Conservation (phyloP, 192 early-diverging fungal species). For the Coemansia sp. region DNA sequence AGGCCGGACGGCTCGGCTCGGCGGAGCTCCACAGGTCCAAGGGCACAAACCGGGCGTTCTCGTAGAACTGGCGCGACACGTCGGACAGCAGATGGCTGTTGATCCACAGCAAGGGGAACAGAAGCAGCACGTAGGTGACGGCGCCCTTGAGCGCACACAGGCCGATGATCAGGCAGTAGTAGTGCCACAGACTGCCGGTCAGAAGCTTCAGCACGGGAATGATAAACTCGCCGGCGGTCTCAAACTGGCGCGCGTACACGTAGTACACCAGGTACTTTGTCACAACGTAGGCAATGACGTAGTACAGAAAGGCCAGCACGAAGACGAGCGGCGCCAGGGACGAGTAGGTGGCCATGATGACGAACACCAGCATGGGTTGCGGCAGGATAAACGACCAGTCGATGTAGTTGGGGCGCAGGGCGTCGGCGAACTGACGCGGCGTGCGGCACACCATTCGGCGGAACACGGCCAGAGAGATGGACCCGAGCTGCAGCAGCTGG, state of each 20-base stretch:
- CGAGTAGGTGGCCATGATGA: constrained; percentile 73
- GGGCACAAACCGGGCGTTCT: constrained; percentile 37
- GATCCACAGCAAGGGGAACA: constrained; percentile 44
- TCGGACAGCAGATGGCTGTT: constrained; percentile 40
- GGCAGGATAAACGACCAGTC: constrained; percentile 69
- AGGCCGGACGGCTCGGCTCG: background rate
- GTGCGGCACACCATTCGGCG: constrained; percentile 66
- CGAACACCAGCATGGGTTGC: constrained; percentile 68
- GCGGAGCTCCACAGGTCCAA: constrained; percentile 22
- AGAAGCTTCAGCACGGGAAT: constrained; percentile 46
- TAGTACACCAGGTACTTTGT: constrained; percentile 76
- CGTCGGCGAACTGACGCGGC: constrained; percentile 73
- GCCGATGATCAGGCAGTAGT: constrained; percentile 49
- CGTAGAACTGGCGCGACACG: constrained; percentile 44
- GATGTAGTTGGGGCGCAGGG: constrained; percentile 61
- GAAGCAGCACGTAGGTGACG: constrained; percentile 34
- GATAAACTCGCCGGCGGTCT: constrained; percentile 60
- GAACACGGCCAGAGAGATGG: constrained; percentile 55
- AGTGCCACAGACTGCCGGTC: constrained; percentile 47
- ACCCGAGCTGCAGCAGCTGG: constrained; percentile 66
- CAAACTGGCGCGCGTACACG: constrained; percentile 71
- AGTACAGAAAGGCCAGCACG: constrained; percentile 68
- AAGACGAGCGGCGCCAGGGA: constrained; percentile 68
- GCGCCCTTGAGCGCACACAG: constrained; percentile 46
- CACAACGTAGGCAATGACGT: constrained; percentile 60